phyloP scores from a whole-genome alignment of 2,329 filamentous ascomycete species.

The Colletotrichum lindemuthianum region DNA sequence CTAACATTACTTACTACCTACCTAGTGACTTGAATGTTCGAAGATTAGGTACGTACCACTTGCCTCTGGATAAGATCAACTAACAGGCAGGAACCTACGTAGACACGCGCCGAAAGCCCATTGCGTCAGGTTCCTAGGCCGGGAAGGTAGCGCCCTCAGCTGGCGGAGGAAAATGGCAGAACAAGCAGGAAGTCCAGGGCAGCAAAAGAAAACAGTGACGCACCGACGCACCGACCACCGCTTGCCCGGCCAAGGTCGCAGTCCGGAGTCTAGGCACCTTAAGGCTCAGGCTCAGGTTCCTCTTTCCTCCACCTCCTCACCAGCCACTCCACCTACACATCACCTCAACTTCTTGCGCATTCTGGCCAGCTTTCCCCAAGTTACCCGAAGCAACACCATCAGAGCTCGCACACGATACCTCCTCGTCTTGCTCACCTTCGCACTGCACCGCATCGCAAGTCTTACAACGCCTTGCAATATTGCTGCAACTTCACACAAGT shows the following conservation, averaged over 20 bases:
- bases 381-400: conserved; percentile 22
- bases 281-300: conserved; percentile 14
- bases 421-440: neutral
- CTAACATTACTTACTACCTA: no score
- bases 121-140: neutral
- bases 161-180: neutral
- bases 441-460: neutral
- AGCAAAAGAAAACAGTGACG: conserved; percentile 31
- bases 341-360: conserved; percentile 35
- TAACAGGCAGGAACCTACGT: no score
- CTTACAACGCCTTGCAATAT: neutral
- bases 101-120: neutral
- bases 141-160: neutral
- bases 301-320: conserved; percentile 28
- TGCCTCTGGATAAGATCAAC: no score
- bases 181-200: neutral
- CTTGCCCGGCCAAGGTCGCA: conserved; percentile 14
- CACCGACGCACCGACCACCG: conserved; percentile 35
- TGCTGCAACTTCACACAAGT: neutral
- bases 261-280: no score
- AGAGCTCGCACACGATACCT: conserved; percentile 25
- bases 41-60: no score
- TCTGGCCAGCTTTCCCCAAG: conserved; percentile 34
- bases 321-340: conserved; percentile 30
- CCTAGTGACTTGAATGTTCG: no score